Evolutionary conservation across 495 filamentous ascomycete genomes (phyloP), one percentile per base, ranked within the genome.

Genomic region (Darksidea phi): DNA sequence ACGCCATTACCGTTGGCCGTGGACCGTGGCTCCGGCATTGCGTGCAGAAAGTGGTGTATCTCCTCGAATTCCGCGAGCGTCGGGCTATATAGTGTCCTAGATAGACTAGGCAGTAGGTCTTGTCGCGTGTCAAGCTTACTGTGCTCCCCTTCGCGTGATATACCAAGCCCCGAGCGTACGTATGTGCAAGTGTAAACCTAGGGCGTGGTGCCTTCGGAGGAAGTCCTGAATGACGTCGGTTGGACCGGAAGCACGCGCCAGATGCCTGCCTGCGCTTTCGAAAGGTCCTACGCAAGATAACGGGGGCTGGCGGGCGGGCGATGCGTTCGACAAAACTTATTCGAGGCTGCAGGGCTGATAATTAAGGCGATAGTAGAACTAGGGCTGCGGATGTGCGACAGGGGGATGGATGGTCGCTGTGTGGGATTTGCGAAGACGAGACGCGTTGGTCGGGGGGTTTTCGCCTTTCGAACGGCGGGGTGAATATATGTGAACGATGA

Each of bases 1-100:
- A 23, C 56, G 34, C 64, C 68, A 46, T 68, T 68, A 36, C 56
- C 67, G 49, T 67, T 64, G 20, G 65, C 51, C 28, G 45, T 25
- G 21, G 50, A 23, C 34, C 59, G 57, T 54, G 62, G 21, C 23
- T 36, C 42, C 36, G 55, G 48, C 61, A 64, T 64, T 36, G 4
- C 15, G 52, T 41, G 41, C 12, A 34, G 55, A 36, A 48, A 34
- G 4, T 26, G 23, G 3, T 32, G 28, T 32, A 10, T 32, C 10
- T 32, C 28, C 10, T 32, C 10, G 28, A 32, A 32, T 10, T 10
- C 28, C 10, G 10, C 28, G 28, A 3, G 10, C 28, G 28, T 32
- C 10, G n/a, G n/a, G n/a, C 10, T 32, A 32, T 32, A 32, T 32
- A 3, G 28, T 32, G 28, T 10, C 3, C 28, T 4, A 32, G 28